Evolutionary conservation across 345 rosid genomes (phyloP), one percentile per base, ranked within the genome.

Genomic region (Tarenaya hassleriana): DNA sequence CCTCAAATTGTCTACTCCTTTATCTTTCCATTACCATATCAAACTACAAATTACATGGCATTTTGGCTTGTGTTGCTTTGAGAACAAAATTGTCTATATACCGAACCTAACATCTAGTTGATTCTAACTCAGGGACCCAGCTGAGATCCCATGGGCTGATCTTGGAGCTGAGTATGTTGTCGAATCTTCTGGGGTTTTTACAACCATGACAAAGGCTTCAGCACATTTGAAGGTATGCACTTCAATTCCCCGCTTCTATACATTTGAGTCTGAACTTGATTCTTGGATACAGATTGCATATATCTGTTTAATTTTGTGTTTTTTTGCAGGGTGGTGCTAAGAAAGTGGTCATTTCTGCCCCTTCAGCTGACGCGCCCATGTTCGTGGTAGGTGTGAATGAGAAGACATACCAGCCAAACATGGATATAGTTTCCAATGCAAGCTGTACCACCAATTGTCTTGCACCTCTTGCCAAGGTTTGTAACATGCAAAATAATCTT

Each of bases 301-400:
- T 20, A 19, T 31, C 53, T 39, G 55, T 35, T 46, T 48, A 29
- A 41, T 55, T 50, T 61, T 44, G 51, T 37, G 2, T 51, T 51
- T 10, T 49, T 56, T 45, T 64, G 52, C 70, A 94, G 99, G 99
- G 88, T 48, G 99, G 97, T 57, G 95, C 99, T 20, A 86, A 73
- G 74, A 94, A 94, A 61, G 99, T 94, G 35, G 81, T 88, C 19
- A 88, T 94, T 47, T 94, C 99, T 51, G 99, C 99, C 48, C 99
- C 99, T 45, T 94, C 99, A 40, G 92, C 92, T 35, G 94, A 94
- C 67, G 99, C 99, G 59, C 99, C 99, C n/a, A 94, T 94, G 99
- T 88, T 94, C 74, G 99, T 88, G 52, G 80, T 94, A 37, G 99
- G 99, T 39, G 99, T 94, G 16, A 94, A 94, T 62, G 99, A 94